Base-by-base conservation (phyloP, 2,329 filamentous ascomycete species). In the Eurotiales sp. region DNA sequence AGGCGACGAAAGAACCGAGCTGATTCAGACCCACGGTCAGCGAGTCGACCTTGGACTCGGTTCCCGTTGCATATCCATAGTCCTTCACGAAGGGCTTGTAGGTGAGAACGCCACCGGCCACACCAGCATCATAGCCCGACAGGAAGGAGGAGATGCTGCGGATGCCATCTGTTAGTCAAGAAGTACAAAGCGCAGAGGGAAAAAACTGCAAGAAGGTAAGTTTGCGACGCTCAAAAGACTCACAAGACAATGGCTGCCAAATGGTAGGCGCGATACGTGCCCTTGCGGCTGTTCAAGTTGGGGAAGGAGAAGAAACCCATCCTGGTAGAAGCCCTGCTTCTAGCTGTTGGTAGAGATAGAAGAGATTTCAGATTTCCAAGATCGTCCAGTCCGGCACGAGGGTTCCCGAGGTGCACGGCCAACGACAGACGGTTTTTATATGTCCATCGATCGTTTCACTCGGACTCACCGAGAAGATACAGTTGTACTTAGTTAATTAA, bases 1-100 rank as follows among this genome's bases (percentile, higher is more conserved):
- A 74, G 19, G 73, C 74, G 39, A 77, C 68, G 58, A 79, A 79
- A 17, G 74, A 74, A 30, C 75, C 76, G 4, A 74, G 68, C 48
- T 77, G 73, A 34, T 77, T 72, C 5, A 77, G 65, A 7, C 71
- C 69, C 12, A 77, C 72, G 36, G 73, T 71, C 30, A 76, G 69
- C 2, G 72, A 72, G 25, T 68, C 72, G 44, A 72, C 63, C 15
- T 66, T 64, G 1, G 71, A 72, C 50, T 66, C 61, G 44, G 69
- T 58, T 6, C 58, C 58, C 17, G 60, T 61, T 19, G 61, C 59
- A 54, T 70, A 74, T 17, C 60, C 51, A 56, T 69, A 73, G 53
- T 73, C 70, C 12, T 57, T 54, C 37, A 70, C 56, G 55, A 72
- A 75, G 6, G 68, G 69, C n/a, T 57, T 51, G 15, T 72, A 62